Percentiles rank a stretch among this genome's conserved stretches.
phyloP scores from a whole-genome alignment of 306 rosid genomes.

The Lithocarpus polystachyus region DNA sequence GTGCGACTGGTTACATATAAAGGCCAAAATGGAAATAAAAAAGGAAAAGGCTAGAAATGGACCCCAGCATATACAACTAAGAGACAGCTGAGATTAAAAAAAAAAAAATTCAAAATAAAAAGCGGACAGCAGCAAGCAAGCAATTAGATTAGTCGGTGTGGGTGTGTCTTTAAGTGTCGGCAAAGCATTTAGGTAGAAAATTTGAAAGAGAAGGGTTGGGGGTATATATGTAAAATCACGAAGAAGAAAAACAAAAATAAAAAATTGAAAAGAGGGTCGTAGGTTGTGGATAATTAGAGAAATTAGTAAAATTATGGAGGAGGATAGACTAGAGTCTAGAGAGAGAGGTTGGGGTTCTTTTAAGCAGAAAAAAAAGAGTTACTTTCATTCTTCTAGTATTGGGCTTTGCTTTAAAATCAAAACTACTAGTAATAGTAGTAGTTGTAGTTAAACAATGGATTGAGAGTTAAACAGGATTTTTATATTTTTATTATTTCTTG shows the following conservation, averaged over 20 bases:
- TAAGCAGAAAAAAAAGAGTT: no score
- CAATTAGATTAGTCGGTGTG: background rate
- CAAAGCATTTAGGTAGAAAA: slow-evolving; percentile 22
- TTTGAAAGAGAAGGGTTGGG: background rate
- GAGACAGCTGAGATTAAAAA: background rate
- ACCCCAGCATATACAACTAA: background rate
- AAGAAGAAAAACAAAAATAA: background rate
- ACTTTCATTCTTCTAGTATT: no score
- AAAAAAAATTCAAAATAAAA: background rate
- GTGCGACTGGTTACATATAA: no score
- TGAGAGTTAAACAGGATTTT: no score
- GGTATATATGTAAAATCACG: background rate
- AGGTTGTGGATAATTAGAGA: no score
- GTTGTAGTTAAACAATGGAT: no score
- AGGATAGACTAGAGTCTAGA: no score
- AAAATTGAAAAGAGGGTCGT: no score
- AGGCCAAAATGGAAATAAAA: no score
- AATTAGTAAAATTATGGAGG: no score
- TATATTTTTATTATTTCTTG: background rate
- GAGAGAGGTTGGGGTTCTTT: background rate
- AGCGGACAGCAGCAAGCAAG: background rate
- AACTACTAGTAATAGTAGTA: background rate
- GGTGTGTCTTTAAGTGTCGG: slow-evolving; percentile 31
- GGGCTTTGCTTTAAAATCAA: background rate
- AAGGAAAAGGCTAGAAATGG: background rate